These are phyloP conservation scores for Sugiyamaella neomexicana DNA, from an alignment of 1,139 yeast genomes.

Conservation along the genomic window DNA sequence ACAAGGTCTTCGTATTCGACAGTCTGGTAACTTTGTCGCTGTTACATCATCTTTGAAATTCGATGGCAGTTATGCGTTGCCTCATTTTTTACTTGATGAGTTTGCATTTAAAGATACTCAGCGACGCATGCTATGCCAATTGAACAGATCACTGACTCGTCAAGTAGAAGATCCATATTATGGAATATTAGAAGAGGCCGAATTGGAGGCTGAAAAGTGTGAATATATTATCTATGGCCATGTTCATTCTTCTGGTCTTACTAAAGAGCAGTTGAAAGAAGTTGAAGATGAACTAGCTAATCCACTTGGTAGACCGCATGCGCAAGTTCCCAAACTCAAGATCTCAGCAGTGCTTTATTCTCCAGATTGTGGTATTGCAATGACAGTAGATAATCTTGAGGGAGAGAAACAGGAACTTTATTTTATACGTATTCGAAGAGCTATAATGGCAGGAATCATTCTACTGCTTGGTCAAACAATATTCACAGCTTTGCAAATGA, in stretches of 20 bases:
- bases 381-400: slow-evolving; percentile 47
- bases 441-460: slow-evolving; percentile 45
- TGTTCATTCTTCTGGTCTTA: slow-evolving; percentile 57
- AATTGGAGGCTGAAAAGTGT: slow-evolving; percentile 49
- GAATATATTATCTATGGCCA: slow-evolving; percentile 73
- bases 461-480: slow-evolving; percentile 52
- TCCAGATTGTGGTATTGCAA: slow-evolving; percentile 78
- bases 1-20: slow-evolving; percentile 69
- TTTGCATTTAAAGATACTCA: slow-evolving; percentile 47
- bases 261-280: slow-evolving; percentile 52
- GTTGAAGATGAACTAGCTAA: slow-evolving; percentile 69
- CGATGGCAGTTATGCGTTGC: slow-evolving; percentile 59
- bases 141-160: slow-evolving; percentile 43
- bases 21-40: slow-evolving; percentile 65
- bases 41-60: slow-evolving; percentile 72
- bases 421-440: slow-evolving; percentile 41
- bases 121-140: slow-evolving; percentile 43
- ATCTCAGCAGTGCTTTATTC: slow-evolving; percentile 68
- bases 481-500: slow-evolving; percentile 63
- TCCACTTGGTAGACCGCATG: slow-evolving; percentile 78
- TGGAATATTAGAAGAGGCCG: slow-evolving; percentile 28
- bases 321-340: slow-evolving; percentile 55
- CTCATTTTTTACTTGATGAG: slow-evolving; percentile 48
- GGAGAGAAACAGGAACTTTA: slow-evolving; percentile 62
- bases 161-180: slow-evolving; percentile 33